A percentile compares a stretch with the other conserved stretches of the same genome.
phyloP scores from a whole-genome alignment of 2,329 filamentous ascomycete genomes.

The Calycina herbarum region DNA sequence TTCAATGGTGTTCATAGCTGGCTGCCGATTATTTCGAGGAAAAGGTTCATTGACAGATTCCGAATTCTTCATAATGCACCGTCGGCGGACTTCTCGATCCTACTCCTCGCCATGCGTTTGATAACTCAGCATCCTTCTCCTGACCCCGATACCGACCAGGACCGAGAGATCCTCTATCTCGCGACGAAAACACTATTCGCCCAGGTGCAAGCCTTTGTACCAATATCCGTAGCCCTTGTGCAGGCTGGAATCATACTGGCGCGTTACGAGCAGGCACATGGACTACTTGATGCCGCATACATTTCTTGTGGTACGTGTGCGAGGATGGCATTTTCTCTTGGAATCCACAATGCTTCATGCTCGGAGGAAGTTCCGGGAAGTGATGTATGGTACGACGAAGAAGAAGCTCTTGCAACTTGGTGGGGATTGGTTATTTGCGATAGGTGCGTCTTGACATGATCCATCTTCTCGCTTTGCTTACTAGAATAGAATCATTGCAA shows the following conservation, averaged over 20 bases:
- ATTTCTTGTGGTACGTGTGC: slow-evolving; percentile 24
- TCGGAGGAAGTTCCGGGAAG: slow-evolving; percentile 23
- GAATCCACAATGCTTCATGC: slow-evolving; percentile 22
- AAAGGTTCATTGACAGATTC: slow-evolving; percentile 21
- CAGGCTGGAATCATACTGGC: slow-evolving; percentile 26
- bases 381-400: slow-evolving; percentile 25
- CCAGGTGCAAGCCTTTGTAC: slow-evolving; percentile 29
- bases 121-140: slow-evolving; percentile 26
- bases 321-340: slow-evolving; percentile 25
- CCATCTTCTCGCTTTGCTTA: neutral
- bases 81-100: slow-evolving; percentile 26
- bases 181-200: slow-evolving; percentile 29
- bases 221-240: slow-evolving; percentile 24
- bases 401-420: slow-evolving; percentile 27
- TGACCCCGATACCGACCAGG: slow-evolving; percentile 20
- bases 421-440: slow-evolving; percentile 31
- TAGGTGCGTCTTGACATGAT: slow-evolving; percentile 20
- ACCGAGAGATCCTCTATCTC: slow-evolving; percentile 28
- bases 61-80: slow-evolving; percentile 17
- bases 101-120: slow-evolving; percentile 27
- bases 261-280: slow-evolving; percentile 28
- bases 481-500: slow-evolving; percentile 19
- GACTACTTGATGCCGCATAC: slow-evolving; percentile 28
- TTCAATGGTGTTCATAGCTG: slow-evolving; percentile 28
- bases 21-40: slow-evolving; percentile 29